Evolutionary conservation across 345 rosid species (phyloP), one percentile per base, ranked within the genome.

Genomic region (Erucastrum elatum): DNA sequence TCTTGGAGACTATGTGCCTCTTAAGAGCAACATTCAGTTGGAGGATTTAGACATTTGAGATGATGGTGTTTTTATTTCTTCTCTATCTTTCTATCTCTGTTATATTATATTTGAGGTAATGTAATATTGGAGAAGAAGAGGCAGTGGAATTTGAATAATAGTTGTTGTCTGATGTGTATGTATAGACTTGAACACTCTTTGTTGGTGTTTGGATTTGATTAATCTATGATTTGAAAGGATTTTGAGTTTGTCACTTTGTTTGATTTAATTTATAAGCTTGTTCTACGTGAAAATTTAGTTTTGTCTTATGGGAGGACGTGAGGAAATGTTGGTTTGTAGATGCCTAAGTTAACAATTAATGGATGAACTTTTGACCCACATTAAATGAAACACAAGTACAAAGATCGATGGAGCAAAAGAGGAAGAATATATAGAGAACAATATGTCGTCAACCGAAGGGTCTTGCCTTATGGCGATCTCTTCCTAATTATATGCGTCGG

Each of bases 1-100:
- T 82, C 96, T 95, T 59, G 99, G 98, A 8, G 98, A 93, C 70
- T 95, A 95, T 69, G 93, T 95, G 81, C 99, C 99, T 15, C 83
- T 94, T 72, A 94, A 91, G 85, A 93, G 97, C 84, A 94, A 83
- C 83, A 83, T 95, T 78, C 99, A 95, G 77, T 87, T 95, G 94
- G 97, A 95, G 88, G 79, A 85, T 77, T 51, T 94, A 89, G 97
- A 94, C 41, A 25, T 64, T 35, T 79, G 75, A 66, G 25, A 0
- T 16, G 6, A 49, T 16, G 49, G 21, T 65, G 37, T n/a, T 66
- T 58, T 16, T 78, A 35, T 72, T 25, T 44, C 30, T 66, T 78
- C 73, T 10, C 41, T 46, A 8, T 34, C 68, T 5, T 46, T 78
- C 25, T 13, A 3, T 53, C 17, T 30, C 9, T 72, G 0, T 71